A percentile compares a stretch with the other conserved stretches of the same genome.
These are phyloP conservation scores for Pisolithus albus DNA, from an alignment of 768 basidiomycete genomes.

Conservation along the genomic window DNA sequence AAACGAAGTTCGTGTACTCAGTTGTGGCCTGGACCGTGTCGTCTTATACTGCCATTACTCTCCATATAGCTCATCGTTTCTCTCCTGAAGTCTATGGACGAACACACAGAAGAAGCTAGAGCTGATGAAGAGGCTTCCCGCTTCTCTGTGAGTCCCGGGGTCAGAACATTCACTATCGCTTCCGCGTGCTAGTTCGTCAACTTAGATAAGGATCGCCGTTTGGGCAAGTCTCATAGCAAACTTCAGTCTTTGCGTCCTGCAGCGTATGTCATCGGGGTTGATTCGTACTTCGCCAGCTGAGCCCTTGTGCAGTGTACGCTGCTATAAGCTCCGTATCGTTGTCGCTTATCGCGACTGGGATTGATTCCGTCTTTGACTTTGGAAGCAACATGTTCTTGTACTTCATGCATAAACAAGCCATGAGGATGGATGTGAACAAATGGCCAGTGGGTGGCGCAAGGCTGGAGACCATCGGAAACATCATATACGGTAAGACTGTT, in stretches of 20 bases:
- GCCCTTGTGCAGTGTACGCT: slow-evolving; percentile 64
- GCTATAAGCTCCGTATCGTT: slow-evolving; percentile 80
- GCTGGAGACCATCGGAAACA: slow-evolving; percentile 84
- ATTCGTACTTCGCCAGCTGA: slow-evolving; percentile 11
- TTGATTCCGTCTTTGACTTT: slow-evolving; percentile 83
- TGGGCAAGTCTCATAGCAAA: slow-evolving; percentile 80
- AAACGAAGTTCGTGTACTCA: slow-evolving; percentile 50
- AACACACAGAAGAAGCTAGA: slow-evolving; percentile 77
- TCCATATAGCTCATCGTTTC: slow-evolving; percentile 63
- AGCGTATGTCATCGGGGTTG: slow-evolving; percentile 37
- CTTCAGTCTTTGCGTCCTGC: slow-evolving; percentile 60
- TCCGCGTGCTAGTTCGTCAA: not conserved
- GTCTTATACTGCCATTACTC: not conserved
- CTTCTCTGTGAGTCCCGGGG: slow-evolving; percentile 45
- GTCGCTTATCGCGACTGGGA: slow-evolving; percentile 81
- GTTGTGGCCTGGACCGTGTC: not conserved
- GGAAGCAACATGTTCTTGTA: slow-evolving; percentile 79
- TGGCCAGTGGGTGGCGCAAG: slow-evolving; percentile 93
- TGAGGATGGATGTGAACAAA: slow-evolving; percentile 65
- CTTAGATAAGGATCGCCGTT: slow-evolving; percentile 81
- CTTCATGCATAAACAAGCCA: slow-evolving; percentile 70
- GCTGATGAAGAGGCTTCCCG: slow-evolving; percentile 61
- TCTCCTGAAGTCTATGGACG: slow-evolving; percentile 88
- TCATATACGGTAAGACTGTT: slow-evolving; percentile 59
- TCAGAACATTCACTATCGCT: not conserved